Evolutionary conservation across 148 eudicot species (phyloP).

Genomic region (Nepenthes mirabilis): DNA sequence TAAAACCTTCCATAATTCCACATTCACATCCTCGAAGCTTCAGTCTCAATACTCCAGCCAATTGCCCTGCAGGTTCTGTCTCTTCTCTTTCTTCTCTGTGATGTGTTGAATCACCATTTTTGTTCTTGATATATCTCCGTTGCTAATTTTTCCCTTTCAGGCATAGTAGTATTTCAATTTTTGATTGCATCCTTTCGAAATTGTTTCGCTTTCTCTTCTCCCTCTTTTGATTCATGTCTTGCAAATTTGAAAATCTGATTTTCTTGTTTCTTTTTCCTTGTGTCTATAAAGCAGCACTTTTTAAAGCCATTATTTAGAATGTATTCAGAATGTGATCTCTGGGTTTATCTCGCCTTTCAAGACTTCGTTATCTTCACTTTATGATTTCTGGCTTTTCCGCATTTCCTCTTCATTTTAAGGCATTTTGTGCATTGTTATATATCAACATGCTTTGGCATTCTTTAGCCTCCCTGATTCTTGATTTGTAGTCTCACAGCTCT

Average conservation of each 20-base stretch:
- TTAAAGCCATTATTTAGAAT: no score
- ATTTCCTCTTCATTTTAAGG: not conserved
- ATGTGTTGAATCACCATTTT: not conserved
- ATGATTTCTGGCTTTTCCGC: not conserved
- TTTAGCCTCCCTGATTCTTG: not conserved
- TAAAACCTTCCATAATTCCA: constrained; percentile 33
- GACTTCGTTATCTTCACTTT: no score
- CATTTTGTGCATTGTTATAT: not conserved
- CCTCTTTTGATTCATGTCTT: no score
- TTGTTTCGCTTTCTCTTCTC: not conserved
- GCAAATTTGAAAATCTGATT: no score
- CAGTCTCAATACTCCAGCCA: constrained; percentile 38
- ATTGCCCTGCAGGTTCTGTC: constrained; percentile 71
- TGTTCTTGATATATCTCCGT: not conserved
- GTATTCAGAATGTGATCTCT: no score
- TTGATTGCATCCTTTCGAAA: not conserved
- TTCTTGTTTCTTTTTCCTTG: no score
- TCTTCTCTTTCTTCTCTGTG: not conserved
- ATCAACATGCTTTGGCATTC: not conserved
- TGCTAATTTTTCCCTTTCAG: not conserved
- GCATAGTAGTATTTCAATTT: no score
- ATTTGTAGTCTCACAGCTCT: not conserved
- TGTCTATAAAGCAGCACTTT: no score
- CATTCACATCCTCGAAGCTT: constrained; percentile 26
- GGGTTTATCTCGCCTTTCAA: no score